Conservation (phyloP, 2,329 filamentous ascomycete genomes). For the Apiospora koreana region DNA sequence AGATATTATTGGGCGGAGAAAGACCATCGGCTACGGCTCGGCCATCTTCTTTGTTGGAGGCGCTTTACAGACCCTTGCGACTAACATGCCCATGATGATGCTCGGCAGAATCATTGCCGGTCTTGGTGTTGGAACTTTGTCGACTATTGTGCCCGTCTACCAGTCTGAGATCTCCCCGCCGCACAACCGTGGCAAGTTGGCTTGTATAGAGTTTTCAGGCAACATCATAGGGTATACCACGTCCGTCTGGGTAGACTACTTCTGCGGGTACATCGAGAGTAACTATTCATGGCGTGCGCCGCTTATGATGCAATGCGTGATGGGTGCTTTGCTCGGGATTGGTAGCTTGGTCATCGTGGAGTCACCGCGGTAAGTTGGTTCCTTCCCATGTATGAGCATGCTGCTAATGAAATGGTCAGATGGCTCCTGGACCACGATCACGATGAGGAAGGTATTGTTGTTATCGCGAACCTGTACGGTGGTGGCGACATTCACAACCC, state of each 20-base stretch:
- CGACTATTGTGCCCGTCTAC: slow-evolving; percentile 90
- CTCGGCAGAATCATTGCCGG: slow-evolving; percentile 81
- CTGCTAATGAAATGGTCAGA: slow-evolving; percentile 48
- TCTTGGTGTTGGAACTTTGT: slow-evolving; percentile 83
- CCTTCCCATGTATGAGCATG: not conserved
- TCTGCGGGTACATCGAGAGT: slow-evolving; percentile 85
- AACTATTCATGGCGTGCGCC: slow-evolving; percentile 90
- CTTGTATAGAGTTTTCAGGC: slow-evolving; percentile 96
- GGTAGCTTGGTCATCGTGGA: slow-evolving; percentile 95
- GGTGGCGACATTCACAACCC: slow-evolving; percentile 92
- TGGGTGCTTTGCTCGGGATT: slow-evolving; percentile 82
- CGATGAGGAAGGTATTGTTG: slow-evolving; percentile 96
- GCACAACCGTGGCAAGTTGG: slow-evolving; percentile 92
- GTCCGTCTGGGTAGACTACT: slow-evolving; percentile 98
- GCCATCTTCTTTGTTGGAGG: slow-evolving; percentile 85
- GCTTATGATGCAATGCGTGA: slow-evolving; percentile 87
- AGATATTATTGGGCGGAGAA: slow-evolving; percentile 85
- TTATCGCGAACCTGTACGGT: slow-evolving; percentile 96
- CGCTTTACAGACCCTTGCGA: slow-evolving; percentile 79
- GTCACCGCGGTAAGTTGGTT: slow-evolving; percentile 73
- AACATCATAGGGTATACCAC: slow-evolving; percentile 96
- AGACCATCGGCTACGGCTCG: slow-evolving; percentile 91
- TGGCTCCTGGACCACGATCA: slow-evolving; percentile 98
- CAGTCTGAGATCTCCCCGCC: slow-evolving; percentile 95
- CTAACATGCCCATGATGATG: slow-evolving; percentile 87